Conservation (phyloP, 371 early-diverging fungal species). For the Encephalitozoon intestinalis region DNA sequence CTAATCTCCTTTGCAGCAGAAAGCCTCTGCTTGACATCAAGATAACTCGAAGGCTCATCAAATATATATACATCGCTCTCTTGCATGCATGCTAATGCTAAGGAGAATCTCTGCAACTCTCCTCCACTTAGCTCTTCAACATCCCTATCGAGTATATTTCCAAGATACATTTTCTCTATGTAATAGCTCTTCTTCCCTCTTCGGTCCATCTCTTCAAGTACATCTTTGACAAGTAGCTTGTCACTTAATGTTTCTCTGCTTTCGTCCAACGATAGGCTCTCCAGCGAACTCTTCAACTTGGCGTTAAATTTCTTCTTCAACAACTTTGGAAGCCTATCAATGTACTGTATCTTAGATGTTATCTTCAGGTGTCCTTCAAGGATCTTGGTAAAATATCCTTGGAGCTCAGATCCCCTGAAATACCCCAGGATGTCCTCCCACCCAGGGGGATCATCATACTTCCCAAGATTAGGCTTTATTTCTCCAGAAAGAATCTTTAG, state of each 20-base stretch:
- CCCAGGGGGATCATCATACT: slow-evolving; percentile 70
- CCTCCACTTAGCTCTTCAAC: slow-evolving; percentile 89
- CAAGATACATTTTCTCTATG: slow-evolving; percentile 64
- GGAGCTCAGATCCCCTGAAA: slow-evolving; percentile 94
- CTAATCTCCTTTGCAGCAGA: slow-evolving; percentile 89
- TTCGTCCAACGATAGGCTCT: background rate
- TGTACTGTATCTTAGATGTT: slow-evolving; percentile 91
- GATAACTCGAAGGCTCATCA: slow-evolving; percentile 95
- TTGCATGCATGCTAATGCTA: slow-evolving; percentile 77
- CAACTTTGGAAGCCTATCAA: slow-evolving; percentile 80
- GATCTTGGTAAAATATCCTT: slow-evolving; percentile 94
- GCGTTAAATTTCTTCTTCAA: slow-evolving; percentile 64
- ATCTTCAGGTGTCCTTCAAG: slow-evolving; percentile 66
- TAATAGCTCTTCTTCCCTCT: slow-evolving; percentile 65
- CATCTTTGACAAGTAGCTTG: slow-evolving; percentile 64
- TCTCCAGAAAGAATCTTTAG: slow-evolving; percentile 88
- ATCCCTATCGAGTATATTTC: slow-evolving; percentile 75
- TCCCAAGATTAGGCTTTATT: slow-evolving; percentile 92
- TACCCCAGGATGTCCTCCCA: slow-evolving; percentile 89
- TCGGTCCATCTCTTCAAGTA: slow-evolving; percentile 70
- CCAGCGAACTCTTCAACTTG: background rate
- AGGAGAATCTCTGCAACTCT: slow-evolving; percentile 95
- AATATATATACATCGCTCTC: slow-evolving; percentile 93
- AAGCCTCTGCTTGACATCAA: slow-evolving; percentile 98
- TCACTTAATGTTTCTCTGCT: background rate